Evolutionary conservation across 768 basidiomycete species (phyloP).

Genomic region (Nidularia sp.): DNA sequence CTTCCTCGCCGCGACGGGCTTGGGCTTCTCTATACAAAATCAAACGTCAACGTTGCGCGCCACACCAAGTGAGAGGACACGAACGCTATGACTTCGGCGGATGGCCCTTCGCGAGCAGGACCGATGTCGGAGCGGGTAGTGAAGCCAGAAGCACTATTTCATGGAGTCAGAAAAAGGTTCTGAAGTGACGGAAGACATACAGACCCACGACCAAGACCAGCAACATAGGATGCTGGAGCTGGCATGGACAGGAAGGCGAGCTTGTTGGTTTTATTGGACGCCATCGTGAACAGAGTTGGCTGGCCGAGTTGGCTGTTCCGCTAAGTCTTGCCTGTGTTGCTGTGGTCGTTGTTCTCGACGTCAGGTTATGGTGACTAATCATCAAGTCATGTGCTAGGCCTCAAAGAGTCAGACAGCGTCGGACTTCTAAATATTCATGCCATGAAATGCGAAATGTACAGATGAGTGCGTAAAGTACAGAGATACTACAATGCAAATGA

Average conservation of each 20-base stretch:
- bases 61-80: conserved; percentile 14
- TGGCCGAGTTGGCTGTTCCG: too few species aligned
- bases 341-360: too few species aligned
- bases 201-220: conserved; percentile 95
- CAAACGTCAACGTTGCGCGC: not conserved
- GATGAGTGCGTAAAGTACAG: too few species aligned
- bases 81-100: conserved; percentile 85
- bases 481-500: too few species aligned
- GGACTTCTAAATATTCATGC: too few species aligned
- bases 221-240: conserved; percentile 95
- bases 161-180: conserved; percentile 2
- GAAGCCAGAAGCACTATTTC: conserved; percentile 85
- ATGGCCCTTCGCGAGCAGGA: conserved; percentile 92
- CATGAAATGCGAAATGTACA: too few species aligned
- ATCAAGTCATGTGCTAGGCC: too few species aligned
- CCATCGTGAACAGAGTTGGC: conserved; percentile 15
- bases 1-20: conserved; percentile 81
- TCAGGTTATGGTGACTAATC: too few species aligned
- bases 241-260: conserved; percentile 88
- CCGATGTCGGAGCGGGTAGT: conserved; percentile 99
- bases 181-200: conserved; percentile 17
- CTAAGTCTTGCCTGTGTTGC: too few species aligned
- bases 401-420: too few species aligned
- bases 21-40: conserved; percentile 69
- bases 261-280: conserved; percentile 64